Percentiles rank a stretch among this genome's conserved stretches.
These are phyloP conservation scores for Trichoderma atroviride DNA, from an alignment of 2,329 filamentous ascomycete genomes.

Conservation along the genomic window DNA sequence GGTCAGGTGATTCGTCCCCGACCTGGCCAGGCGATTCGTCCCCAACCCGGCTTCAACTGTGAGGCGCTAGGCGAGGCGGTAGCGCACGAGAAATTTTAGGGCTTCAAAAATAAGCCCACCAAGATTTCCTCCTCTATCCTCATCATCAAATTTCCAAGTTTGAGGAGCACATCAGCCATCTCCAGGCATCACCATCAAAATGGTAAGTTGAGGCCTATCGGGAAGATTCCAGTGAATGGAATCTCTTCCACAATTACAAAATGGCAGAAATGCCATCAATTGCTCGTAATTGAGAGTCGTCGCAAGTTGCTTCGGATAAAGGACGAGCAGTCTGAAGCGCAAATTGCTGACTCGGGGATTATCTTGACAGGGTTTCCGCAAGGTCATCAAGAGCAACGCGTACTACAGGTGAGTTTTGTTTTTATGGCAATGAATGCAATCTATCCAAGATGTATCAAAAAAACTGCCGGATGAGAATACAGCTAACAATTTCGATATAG, in stretches of 20 bases:
- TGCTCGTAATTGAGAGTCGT: conserved; percentile 65
- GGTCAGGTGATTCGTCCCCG: conserved; percentile 46
- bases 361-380: conserved; percentile 77
- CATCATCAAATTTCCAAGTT: conserved; percentile 35
- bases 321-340: conserved; percentile 81
- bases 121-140: conserved; percentile 42
- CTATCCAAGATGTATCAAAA: background rate
- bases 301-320: conserved; percentile 98
- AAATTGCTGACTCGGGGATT: conserved; percentile 97
- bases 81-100: conserved; percentile 40
- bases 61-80: conserved; percentile 32
- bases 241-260: conserved; percentile 34
- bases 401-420: conserved; percentile 85
- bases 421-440: conserved; percentile 30
- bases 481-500: conserved; percentile 51
- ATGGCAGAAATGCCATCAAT: conserved; percentile 49
- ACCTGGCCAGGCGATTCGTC: conserved; percentile 47
- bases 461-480: background rate
- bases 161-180: conserved; percentile 46
- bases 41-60: conserved; percentile 40
- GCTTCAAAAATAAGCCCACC: conserved; percentile 48
- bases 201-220: conserved; percentile 64
- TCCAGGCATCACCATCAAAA: conserved; percentile 63
- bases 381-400: conserved; percentile 94
- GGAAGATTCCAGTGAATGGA: conserved; percentile 28